These are phyloP conservation scores for Puya raimondii DNA, from an alignment of 176 grass and related monocot species.

Conservation along the genomic window DNA sequence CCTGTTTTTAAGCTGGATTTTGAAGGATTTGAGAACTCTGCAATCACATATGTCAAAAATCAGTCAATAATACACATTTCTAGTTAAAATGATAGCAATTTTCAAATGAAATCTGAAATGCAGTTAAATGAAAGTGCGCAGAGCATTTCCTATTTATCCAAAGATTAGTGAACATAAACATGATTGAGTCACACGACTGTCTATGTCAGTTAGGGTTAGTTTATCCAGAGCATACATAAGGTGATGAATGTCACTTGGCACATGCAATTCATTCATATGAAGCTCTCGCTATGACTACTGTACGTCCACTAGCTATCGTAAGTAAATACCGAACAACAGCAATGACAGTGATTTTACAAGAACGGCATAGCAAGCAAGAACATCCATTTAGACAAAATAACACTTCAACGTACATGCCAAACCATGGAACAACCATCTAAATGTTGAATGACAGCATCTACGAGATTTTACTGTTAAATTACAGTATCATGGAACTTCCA, in stretches of 20 bases:
- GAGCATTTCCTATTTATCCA: neutral
- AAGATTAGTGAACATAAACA: neutral
- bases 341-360: neutral
- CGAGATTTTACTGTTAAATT: neutral
- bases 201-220: neutral
- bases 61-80: neutral
- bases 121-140: neutral
- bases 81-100: neutral
- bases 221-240: neutral
- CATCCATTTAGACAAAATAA: neutral
- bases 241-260: neutral
- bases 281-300: neutral
- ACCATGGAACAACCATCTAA: neutral
- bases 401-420: neutral
- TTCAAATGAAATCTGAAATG: neutral
- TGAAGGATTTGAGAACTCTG: constrained; percentile 24
- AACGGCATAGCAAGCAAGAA: neutral
- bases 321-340: neutral
- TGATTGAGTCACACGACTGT: neutral
- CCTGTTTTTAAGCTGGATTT: constrained; percentile 43
- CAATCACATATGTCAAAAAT: constrained; percentile 3
- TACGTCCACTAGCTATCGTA: neutral
- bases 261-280: constrained; percentile 1
- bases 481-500: neutral
- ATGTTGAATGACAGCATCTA: neutral